Conservation (phyloP, 306 rosid species). For the Vigna unguiculata region DNA sequence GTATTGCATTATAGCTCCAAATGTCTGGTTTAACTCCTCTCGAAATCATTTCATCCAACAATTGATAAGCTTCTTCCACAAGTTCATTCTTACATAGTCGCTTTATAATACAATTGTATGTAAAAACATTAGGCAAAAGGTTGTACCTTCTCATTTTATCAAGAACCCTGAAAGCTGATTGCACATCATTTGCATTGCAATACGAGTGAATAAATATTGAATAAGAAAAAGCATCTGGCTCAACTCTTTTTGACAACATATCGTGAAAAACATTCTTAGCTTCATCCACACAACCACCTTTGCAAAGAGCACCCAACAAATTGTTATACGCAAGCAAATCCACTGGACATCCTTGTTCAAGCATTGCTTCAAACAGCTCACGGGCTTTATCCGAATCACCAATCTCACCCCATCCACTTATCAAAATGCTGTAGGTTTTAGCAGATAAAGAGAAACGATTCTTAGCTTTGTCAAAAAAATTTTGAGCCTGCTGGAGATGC, state of each 20-base stretch:
- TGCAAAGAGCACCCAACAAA: conserved; percentile 75
- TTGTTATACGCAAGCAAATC: conserved; percentile 81
- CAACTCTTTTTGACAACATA: conserved; percentile 60
- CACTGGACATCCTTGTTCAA: conserved; percentile 57
- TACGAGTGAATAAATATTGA: conserved; percentile 75
- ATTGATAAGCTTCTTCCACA: conserved; percentile 84
- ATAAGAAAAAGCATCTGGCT: conserved; percentile 74
- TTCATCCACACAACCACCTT: conserved; percentile 68
- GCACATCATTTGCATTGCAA: conserved; percentile 62
- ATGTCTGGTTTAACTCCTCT: conserved; percentile 69
- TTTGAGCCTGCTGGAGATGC: conserved; percentile 72
- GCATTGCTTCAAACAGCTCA: conserved; percentile 82
- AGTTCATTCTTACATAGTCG: conserved; percentile 77
- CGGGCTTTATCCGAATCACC: conserved; percentile 65
- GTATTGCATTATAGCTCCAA: conserved; percentile 88
- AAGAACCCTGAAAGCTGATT: conserved; percentile 60
- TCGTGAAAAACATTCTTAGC: conserved; percentile 63
- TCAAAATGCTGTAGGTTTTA: conserved; percentile 77
- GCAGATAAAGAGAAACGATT: conserved; percentile 54
- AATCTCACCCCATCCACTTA: conserved; percentile 79
- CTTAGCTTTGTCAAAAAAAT: conserved; percentile 72
- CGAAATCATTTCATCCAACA: conserved; percentile 85
- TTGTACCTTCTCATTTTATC: conserved; percentile 66
- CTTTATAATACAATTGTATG: conserved; percentile 81
- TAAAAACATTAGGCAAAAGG: conserved; percentile 71